Percentiles rank a stretch among this genome's conserved stretches.
Evolutionary conservation across 2,329 filamentous ascomycete genomes (phyloP).

Genomic region (Aspergillus cejpii): DNA sequence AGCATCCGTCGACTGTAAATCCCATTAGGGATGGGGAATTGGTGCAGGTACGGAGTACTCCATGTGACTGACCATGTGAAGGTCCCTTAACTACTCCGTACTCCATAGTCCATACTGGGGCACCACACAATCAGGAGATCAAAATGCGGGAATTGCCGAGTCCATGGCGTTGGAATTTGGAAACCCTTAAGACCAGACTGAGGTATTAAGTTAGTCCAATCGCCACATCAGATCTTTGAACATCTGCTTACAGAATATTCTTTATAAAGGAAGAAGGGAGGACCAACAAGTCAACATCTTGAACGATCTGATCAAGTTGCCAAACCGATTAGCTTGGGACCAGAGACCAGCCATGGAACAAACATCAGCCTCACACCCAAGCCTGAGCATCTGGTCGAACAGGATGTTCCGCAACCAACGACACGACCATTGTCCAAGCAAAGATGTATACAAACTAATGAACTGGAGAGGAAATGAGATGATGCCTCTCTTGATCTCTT

Average conservation of each 20-base stretch:
- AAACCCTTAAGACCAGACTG: too few relatives aligned
- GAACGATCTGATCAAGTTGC: slow-evolving; percentile 40
- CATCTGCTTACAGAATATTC: background rate
- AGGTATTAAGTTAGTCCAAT: slow-evolving; percentile 6
- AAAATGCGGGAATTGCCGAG: slow-evolving; percentile 1
- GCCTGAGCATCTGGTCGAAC: slow-evolving; percentile 38
- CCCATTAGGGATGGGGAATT: too few relatives aligned
- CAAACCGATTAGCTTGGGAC: slow-evolving; percentile 33
- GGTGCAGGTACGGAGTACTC: too few relatives aligned
- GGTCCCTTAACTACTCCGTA: too few relatives aligned
- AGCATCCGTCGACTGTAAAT: too few relatives aligned
- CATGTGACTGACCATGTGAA: too few relatives aligned
- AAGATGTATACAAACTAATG: too few relatives aligned
- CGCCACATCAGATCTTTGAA: background rate
- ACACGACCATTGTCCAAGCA: slow-evolving; percentile 9
- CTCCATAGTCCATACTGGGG: too few relatives aligned
- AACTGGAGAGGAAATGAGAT: too few relatives aligned
- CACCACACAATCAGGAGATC: slow-evolving; percentile 10
- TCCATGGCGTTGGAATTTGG: background rate
- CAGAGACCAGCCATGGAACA: slow-evolving; percentile 16
- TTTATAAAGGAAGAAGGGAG: background rate
- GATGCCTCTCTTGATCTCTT: background rate
- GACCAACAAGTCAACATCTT: slow-evolving; percentile 43
- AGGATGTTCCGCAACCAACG: slow-evolving; percentile 34
- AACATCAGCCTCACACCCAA: slow-evolving; percentile 31